Base-by-base conservation (phyloP, 1,139 yeast species). In the Geotrichum restrictum region DNA sequence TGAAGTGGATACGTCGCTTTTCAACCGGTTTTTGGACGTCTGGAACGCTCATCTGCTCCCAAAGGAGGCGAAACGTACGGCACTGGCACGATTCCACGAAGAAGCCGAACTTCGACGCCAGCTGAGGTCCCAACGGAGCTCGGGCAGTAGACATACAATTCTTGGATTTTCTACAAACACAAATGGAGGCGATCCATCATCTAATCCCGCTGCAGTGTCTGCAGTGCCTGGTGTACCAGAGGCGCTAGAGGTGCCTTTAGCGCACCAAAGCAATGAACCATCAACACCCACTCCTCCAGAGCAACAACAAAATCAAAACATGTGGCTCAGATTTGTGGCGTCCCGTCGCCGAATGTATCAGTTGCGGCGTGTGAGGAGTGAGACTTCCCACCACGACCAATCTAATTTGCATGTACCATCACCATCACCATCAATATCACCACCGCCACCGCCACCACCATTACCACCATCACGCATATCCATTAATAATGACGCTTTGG, bases 11-110 rank as follows among this genome's bases (percentile, higher is more conserved):
- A 62, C 64, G 4, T 61, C 66, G 1, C 50, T 62, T 31, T 62
- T 67, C 41, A 68, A 64, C 45, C 55, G 70, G 31, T 60, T 68
- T 40, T 49, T 67, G 53, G 72, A 68, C 53, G 56, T 64, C 18
- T 66, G 69, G 69, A 67, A 68, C 52, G 70, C 69, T 5, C 68
- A 66, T 47, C 48, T 69, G 36, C 59, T 68, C 14, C 71, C 72
- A 2, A 56, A 63, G 21, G 70, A 65, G 3, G 64, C 66, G 3
- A 56, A 70, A n/a, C 58, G 64, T 5, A 62, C 59, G 5, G 70
- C 68, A 1, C 51, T 67, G 46, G 65, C 61, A 10, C 56, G 67
- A 8, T 63, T 68, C 50, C 64, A 65, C 14, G 62, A 60, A 27
- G 71, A 68, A 49, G 67, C 69, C 3, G 65, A 60, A 39, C 54